phyloP scores from a whole-genome alignment of 768 basidiomycete genomes.

The Lactifluus echinatus region DNA sequence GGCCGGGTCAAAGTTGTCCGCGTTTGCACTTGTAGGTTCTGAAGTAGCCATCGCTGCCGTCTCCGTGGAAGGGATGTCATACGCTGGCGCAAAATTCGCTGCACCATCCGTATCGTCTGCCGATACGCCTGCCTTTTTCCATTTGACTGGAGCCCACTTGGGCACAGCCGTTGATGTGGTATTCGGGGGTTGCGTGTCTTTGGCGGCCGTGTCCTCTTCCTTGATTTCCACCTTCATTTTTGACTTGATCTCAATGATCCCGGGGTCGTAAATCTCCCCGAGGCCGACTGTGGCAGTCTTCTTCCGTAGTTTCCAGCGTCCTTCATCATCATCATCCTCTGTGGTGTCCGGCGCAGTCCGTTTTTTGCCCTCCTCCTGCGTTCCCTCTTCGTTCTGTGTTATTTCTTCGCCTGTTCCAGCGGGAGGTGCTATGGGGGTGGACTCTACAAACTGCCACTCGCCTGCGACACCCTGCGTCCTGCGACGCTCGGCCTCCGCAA shows the following conservation, averaged over 20 bases:
- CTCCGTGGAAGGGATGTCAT: neutral
- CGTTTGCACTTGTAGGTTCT: neutral
- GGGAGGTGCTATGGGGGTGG: slow-evolving; percentile 23
- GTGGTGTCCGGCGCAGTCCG: slow-evolving; percentile 22
- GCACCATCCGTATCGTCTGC: neutral
- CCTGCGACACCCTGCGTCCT: slow-evolving; percentile 64
- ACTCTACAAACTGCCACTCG: slow-evolving; percentile 62
- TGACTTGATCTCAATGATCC: slow-evolving; percentile 52
- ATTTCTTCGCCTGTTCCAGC: slow-evolving; percentile 12
- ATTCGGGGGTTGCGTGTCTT: neutral
- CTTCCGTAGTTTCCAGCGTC: slow-evolving; percentile 59
- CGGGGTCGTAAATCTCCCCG: slow-evolving; percentile 79
- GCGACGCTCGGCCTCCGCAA: slow-evolving; percentile 51
- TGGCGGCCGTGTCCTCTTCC: neutral
- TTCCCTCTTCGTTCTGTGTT: slow-evolving; percentile 12
- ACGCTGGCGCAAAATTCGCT: neutral
- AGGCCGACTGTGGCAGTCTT: slow-evolving; percentile 51
- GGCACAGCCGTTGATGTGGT: neutral
- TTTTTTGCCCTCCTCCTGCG: slow-evolving; percentile 22
- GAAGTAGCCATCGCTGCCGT: too few species aligned
- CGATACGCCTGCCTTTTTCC: slow-evolving; percentile 17
- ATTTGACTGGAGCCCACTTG: slow-evolving; percentile 19
- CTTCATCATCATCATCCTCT: slow-evolving; percentile 47
- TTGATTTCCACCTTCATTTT: slow-evolving; percentile 45
- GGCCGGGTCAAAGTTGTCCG: neutral